These are phyloP conservation scores for Chalciporus pseudorubinellus DNA, from an alignment of 768 basidiomycete species.

Conservation along the genomic window DNA sequence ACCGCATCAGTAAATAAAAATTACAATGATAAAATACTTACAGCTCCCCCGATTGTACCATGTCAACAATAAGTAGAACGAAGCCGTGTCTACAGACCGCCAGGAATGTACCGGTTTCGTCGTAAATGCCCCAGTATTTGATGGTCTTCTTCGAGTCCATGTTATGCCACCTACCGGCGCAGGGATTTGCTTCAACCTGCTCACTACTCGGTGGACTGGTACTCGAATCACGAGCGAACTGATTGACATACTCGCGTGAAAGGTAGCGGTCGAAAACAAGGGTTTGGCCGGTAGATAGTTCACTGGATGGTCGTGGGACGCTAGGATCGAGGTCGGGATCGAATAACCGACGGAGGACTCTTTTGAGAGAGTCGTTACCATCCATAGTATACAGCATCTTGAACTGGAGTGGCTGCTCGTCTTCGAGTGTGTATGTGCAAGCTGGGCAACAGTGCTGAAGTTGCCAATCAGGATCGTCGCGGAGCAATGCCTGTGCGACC, in stretches of 20 bases:
- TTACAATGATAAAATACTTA: too few relatives aligned
- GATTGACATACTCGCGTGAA: neutral
- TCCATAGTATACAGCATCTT: too few relatives aligned
- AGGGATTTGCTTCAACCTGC: neutral
- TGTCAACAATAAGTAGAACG: neutral
- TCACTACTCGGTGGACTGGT: neutral
- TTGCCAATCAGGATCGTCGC: constrained; percentile 2
- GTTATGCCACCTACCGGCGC: neutral
- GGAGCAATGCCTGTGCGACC: constrained; percentile 10
- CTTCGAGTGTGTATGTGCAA: constrained; percentile 3
- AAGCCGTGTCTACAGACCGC: neutral
- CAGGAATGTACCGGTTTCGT: neutral
- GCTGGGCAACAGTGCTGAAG: constrained; percentile 7
- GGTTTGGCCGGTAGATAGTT: neutral
- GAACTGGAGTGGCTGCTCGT: neutral
- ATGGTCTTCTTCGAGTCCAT: too few relatives aligned
- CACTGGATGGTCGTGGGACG: neutral
- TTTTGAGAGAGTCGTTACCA: too few relatives aligned
- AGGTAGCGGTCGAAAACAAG: neutral
- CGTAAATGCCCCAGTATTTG: neutral
- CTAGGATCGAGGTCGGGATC: neutral
- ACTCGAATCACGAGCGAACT: neutral
- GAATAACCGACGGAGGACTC: too few relatives aligned
- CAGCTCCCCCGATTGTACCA: too few relatives aligned
- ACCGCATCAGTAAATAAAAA: too few relatives aligned